Conservation (phyloP, 441 rosid species). For the Mallotus japonicus region DNA sequence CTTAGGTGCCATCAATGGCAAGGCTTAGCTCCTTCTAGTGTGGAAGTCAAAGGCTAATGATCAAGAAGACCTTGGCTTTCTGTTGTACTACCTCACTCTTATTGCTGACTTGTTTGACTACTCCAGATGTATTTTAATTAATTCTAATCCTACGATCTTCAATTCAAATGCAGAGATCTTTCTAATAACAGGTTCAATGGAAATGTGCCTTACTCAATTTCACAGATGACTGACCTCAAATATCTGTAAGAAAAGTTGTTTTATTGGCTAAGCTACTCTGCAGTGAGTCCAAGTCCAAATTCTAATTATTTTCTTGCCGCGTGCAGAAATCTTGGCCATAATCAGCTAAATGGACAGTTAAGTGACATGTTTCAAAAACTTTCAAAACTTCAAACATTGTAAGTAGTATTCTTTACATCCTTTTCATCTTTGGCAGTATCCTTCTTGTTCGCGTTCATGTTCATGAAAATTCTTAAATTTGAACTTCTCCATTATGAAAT, state of each 20-base stretch:
- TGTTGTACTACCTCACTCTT: background rate
- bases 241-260: slow-evolving; percentile 53
- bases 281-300: background rate
- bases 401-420: slow-evolving; percentile 30
- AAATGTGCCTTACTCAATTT: slow-evolving; percentile 77
- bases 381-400: slow-evolving; percentile 63
- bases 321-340: slow-evolving; percentile 64
- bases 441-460: background rate
- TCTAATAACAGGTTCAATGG: slow-evolving; percentile 74
- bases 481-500: too few species aligned
- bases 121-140: background rate
- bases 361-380: slow-evolving; percentile 85
- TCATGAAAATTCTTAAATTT: background rate
- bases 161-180: slow-evolving; percentile 62
- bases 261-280: slow-evolving; percentile 15
- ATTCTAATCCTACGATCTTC: slow-evolving; percentile 19
- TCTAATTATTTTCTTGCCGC: slow-evolving; percentile 21
- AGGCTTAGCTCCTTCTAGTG: background rate
- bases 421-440: background rate
- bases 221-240: slow-evolving; percentile 62
- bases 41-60: background rate
- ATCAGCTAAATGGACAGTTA: slow-evolving; percentile 70
- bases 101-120: slow-evolving; percentile 1
- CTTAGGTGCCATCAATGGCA: background rate
- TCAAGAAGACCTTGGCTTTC: background rate